Conservation (phyloP, 164 flowering plant genomes). For the Paratinospora sagittata region DNA sequence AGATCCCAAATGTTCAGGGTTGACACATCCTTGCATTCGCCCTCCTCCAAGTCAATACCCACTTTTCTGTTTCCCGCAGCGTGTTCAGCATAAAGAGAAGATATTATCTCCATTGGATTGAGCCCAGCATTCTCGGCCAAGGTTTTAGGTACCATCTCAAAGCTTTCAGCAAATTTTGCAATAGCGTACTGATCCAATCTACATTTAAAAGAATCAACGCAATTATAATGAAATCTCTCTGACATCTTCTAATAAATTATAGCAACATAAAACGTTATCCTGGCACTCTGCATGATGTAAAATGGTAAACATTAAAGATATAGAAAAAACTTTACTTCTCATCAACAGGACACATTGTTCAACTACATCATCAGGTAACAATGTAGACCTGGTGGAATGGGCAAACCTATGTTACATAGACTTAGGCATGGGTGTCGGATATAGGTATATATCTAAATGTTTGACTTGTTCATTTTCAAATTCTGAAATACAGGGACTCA, state of each 20-base stretch:
- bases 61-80: conserved; percentile 72
- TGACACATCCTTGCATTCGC: conserved; percentile 68
- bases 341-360: too few relatives aligned
- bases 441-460: too few relatives aligned
- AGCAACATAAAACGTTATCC: neutral
- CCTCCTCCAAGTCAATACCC: conserved; percentile 81
- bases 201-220: conserved; percentile 17
- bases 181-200: conserved; percentile 97
- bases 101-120: conserved; percentile 86
- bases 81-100: conserved; percentile 87
- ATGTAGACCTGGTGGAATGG: too few relatives aligned
- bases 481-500: too few relatives aligned
- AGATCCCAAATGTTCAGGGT: conserved; percentile 75
- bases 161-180: conserved; percentile 90
- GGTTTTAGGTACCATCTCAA: conserved; percentile 92
- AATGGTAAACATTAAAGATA: too few relatives aligned
- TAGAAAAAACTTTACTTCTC: too few relatives aligned
- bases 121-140: conserved; percentile 96
- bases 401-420: too few relatives aligned
- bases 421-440: too few relatives aligned
- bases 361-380: too few relatives aligned
- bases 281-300: too few relatives aligned
- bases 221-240: neutral
- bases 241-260: neutral
- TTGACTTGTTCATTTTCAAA: too few relatives aligned